Evolutionary conservation across 768 basidiomycete genomes (phyloP).

Genomic region (Kwoniella heveanensis): DNA sequence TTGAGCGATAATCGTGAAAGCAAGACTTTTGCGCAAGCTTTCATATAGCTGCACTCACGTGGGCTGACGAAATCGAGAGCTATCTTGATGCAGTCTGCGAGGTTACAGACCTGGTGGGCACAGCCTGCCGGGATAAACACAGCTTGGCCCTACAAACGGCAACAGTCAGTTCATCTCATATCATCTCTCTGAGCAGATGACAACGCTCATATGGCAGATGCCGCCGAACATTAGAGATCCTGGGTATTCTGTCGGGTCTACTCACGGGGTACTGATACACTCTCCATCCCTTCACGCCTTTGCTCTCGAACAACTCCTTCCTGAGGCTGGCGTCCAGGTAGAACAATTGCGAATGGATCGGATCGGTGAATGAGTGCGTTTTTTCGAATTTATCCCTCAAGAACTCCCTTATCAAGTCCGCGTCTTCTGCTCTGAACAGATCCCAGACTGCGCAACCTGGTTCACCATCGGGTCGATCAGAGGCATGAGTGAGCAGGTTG

Average conservation of each 20-base stretch:
- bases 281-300: conserved; percentile 74
- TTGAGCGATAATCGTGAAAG: too few species aligned
- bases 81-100: conserved; percentile 94
- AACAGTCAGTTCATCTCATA: too few species aligned
- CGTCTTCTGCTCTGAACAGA: conserved; percentile 78
- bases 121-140: conserved; percentile 87
- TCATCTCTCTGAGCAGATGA: too few species aligned
- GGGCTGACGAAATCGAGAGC: conserved; percentile 93
- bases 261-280: conserved; percentile 80
- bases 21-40: too few species aligned
- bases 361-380: conserved; percentile 61
- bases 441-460: conserved; percentile 88
- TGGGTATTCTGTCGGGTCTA: too few species aligned
- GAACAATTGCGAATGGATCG: conserved; percentile 86
- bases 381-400: conserved; percentile 64
- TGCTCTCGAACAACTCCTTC: conserved; percentile 67
- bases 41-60: conserved; percentile 36
- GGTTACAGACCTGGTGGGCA: conserved; percentile 74
- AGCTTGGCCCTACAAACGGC: conserved; percentile 65
- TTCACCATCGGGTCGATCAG: conserved; percentile 48
- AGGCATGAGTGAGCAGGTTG: conserved; percentile 83
- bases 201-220: too few species aligned
- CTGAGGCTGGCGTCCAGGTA: conserved; percentile 75
- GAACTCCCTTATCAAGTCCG: conserved; percentile 74
- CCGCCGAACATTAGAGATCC: too few species aligned